phyloP scores from a whole-genome alignment of 768 basidiomycete genomes.

The Termitomyces sp. region DNA sequence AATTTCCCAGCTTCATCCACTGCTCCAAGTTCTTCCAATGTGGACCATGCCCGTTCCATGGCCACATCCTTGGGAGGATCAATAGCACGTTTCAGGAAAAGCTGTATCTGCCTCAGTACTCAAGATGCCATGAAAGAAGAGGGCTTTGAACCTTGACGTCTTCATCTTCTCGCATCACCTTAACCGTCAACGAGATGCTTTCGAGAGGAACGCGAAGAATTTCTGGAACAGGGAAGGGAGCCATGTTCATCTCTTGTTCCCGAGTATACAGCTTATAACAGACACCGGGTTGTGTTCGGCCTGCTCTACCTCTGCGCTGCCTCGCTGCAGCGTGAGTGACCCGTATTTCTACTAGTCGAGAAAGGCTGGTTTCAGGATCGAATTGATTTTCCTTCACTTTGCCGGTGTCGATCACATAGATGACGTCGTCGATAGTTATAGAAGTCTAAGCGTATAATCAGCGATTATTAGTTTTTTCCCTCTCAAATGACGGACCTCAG shows the following conservation, averaged over 20 bases:
- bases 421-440: slow-evolving; percentile 86
- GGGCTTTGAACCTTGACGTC: slow-evolving; percentile 62
- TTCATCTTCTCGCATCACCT: slow-evolving; percentile 70
- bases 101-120: slow-evolving; percentile 28
- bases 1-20: slow-evolving; percentile 58
- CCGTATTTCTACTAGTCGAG: slow-evolving; percentile 77
- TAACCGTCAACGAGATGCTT: slow-evolving; percentile 76
- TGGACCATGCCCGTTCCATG: slow-evolving; percentile 73
- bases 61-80: slow-evolving; percentile 77
- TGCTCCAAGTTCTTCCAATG: slow-evolving; percentile 76
- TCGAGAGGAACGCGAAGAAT: slow-evolving; percentile 87
- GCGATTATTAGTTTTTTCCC: neutral
- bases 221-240: slow-evolving; percentile 76
- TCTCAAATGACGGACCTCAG: slow-evolving; percentile 52
- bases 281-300: slow-evolving; percentile 74
- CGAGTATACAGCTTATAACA: slow-evolving; percentile 90
- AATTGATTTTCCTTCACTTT: slow-evolving; percentile 82
- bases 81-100: slow-evolving; percentile 70
- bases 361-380: slow-evolving; percentile 69
- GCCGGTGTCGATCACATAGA: slow-evolving; percentile 82
- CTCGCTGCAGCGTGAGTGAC: slow-evolving; percentile 73
- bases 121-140: slow-evolving; percentile 7
- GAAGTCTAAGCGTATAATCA: slow-evolving; percentile 56
- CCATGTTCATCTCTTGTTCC: slow-evolving; percentile 66
- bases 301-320: slow-evolving; percentile 88